Evolutionary conservation across 768 basidiomycete genomes (phyloP), one percentile per base, ranked within the genome.

Genomic region (Kwoniella pini): DNA sequence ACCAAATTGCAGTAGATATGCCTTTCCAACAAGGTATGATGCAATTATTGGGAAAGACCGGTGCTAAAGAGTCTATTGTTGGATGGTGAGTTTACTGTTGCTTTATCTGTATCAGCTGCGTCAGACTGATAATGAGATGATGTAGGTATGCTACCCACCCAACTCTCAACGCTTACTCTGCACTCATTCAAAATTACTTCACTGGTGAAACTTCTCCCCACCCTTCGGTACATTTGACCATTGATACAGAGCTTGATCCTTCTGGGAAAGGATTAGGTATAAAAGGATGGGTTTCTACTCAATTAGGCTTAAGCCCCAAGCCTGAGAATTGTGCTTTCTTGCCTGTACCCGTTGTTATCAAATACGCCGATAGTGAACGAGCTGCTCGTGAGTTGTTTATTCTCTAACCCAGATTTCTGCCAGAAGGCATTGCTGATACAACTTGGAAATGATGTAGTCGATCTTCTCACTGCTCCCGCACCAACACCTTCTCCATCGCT

Each of bases 111-210:
- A 15, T 36, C 7, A 42, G 12, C 12, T 38, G 21, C 5, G 12
- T 49, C 12, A 17, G 2, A 24, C 40, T 42, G 19, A 42, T 17
- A 42, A 42, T 46, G 15, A 22, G 26, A 17, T 22, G 4, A 48
- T 50, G 21, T 1, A 92, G 91, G 91, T 93, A 92, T 80, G 91
- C 92, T 22, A 96, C 95, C 1, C 90, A 90, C 60, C 88, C 90
- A 12, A 85, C 86, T 66, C 83, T 97, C 57, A 94, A 94, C 80
- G 91, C 90, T 6, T 94, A 92, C 81, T 94, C 94, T 26, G 92
- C 95, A 11, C 84, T 98, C 68, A 94, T 98, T 75, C 95, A 97
- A 83, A 92, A 94, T 80, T 96, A 96, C 81, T 98, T 96, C 80
- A 86, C 90, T 39, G 87, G 90, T 83, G 92, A 97, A 79, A 91